A percentile compares a stretch with the other conserved stretches of the same genome.
Conservation (phyloP, 2,329 filamentous ascomycete genomes). For the Aspergillus aculeatus region DNA sequence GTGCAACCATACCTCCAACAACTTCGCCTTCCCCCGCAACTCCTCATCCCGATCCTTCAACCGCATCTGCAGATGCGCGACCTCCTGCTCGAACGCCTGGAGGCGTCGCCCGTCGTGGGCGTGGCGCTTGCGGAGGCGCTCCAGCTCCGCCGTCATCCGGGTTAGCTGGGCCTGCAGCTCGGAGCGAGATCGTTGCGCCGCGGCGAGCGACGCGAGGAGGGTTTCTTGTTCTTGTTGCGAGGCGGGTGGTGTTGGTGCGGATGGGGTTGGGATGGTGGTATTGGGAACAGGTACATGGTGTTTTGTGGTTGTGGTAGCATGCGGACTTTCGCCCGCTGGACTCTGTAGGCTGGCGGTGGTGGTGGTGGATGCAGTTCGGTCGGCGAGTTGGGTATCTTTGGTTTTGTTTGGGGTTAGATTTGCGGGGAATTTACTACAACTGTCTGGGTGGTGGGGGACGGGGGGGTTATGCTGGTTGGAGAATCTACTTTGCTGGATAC, state of each 20-base stretch:
- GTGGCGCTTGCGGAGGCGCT: slow-evolving; percentile 59
- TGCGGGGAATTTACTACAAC: neutral
- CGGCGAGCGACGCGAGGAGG: slow-evolving; percentile 62
- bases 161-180: slow-evolving; percentile 66
- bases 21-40: slow-evolving; percentile 75
- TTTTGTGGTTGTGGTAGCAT: slow-evolving; percentile 19
- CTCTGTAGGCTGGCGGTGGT: slow-evolving; percentile 29
- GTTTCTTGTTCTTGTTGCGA: slow-evolving; percentile 23
- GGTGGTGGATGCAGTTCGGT: slow-evolving; percentile 59
- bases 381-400: slow-evolving; percentile 63
- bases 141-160: slow-evolving; percentile 62
- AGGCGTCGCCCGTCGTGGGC: slow-evolving; percentile 63
- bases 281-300: slow-evolving; percentile 23
- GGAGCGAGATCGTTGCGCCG: slow-evolving; percentile 72
- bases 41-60: slow-evolving; percentile 83
- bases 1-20: slow-evolving; percentile 64
- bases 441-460: neutral
- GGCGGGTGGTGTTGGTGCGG: slow-evolving; percentile 24
- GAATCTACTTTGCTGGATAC: no score
- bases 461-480: no score
- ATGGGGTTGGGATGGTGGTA: slow-evolving; percentile 25
- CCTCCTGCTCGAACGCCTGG: slow-evolving; percentile 61
- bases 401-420: neutral
- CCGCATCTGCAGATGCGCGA: slow-evolving; percentile 61
- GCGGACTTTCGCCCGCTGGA: slow-evolving; percentile 11